These are phyloP conservation scores for Colletotrichum tabaci DNA, from an alignment of 2,329 filamentous ascomycete genomes.

Conservation along the genomic window DNA sequence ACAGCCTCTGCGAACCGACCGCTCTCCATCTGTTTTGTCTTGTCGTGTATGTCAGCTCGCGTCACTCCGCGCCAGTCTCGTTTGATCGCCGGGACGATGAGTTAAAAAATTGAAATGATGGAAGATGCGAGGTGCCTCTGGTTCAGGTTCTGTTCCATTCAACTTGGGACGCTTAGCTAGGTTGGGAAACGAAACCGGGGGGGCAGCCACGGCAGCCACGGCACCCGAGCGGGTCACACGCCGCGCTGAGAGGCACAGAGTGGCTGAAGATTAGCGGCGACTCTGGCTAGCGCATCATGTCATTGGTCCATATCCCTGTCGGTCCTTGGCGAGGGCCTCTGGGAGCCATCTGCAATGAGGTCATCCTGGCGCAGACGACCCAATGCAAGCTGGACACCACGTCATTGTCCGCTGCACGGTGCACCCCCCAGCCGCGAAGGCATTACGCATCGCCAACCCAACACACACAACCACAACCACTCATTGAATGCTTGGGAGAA, in stretches of 20 bases:
- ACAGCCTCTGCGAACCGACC: not conserved
- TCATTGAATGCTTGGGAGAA: not conserved
- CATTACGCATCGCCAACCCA: conserved; percentile 38
- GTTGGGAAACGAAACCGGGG: not conserved
- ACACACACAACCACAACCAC: not conserved
- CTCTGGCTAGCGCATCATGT: not conserved
- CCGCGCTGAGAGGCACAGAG: conserved; percentile 23
- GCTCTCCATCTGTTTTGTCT: not conserved
- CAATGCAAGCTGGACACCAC: conserved; percentile 31
- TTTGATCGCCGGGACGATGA: not conserved
- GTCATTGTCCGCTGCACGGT: conserved; percentile 30
- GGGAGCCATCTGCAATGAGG: conserved; percentile 15
- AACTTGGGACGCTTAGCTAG: conserved; percentile 20
- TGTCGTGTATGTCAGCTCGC: not conserved
- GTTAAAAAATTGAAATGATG: conserved; percentile 18
- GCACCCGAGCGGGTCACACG: conserved; percentile 24
- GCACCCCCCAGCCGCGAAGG: conserved; percentile 13
- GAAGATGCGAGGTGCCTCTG: conserved; percentile 7
- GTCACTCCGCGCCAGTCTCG: not conserved
- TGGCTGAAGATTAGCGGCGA: conserved; percentile 31
- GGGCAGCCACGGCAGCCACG: not conserved
- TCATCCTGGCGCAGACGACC: conserved; percentile 20
- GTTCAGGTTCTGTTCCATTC: not conserved
- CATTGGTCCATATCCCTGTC: conserved; percentile 17
- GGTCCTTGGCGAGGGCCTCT: not conserved